Conservation (phyloP, 441 rosid genomes). For the Manihot esculenta region DNA sequence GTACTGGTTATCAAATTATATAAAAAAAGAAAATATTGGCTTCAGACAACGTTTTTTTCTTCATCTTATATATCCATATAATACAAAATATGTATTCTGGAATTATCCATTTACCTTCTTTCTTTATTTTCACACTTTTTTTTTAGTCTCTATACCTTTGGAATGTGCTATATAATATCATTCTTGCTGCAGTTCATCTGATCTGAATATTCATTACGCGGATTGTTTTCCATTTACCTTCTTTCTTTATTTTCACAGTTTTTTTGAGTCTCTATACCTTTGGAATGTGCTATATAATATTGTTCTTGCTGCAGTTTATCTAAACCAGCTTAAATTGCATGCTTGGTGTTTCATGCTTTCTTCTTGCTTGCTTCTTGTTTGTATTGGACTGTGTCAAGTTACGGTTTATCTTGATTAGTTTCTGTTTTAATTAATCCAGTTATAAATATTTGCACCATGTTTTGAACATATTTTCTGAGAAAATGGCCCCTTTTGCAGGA, state of each 20-base stretch:
- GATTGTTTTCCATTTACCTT: not conserved
- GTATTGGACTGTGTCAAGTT: too few relatives aligned
- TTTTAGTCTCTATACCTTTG: too few relatives aligned
- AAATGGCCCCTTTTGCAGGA: conserved; percentile 47
- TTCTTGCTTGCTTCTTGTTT: not conserved
- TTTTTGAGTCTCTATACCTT: too few relatives aligned
- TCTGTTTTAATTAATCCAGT: too few relatives aligned
- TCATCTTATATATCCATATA: not conserved
- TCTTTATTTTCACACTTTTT: too few relatives aligned
- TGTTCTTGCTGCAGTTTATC: not conserved
- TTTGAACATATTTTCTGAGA: too few relatives aligned
- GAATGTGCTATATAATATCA: too few relatives aligned
- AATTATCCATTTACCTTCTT: too few relatives aligned
- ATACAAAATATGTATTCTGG: not conserved
- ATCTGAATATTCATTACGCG: not conserved
- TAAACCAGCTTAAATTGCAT: not conserved
- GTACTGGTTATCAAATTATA: not conserved
- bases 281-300: too few relatives aligned
- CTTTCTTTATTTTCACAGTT: too few relatives aligned
- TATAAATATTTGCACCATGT: too few relatives aligned
- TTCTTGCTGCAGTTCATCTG: not conserved
- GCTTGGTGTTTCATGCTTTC: not conserved
- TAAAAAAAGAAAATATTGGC: not conserved
- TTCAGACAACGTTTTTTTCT: not conserved
- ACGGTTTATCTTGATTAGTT: not conserved